Evolutionary conservation across 441 rosid genomes (phyloP).

Genomic region (Erodium trifolium): DNA sequence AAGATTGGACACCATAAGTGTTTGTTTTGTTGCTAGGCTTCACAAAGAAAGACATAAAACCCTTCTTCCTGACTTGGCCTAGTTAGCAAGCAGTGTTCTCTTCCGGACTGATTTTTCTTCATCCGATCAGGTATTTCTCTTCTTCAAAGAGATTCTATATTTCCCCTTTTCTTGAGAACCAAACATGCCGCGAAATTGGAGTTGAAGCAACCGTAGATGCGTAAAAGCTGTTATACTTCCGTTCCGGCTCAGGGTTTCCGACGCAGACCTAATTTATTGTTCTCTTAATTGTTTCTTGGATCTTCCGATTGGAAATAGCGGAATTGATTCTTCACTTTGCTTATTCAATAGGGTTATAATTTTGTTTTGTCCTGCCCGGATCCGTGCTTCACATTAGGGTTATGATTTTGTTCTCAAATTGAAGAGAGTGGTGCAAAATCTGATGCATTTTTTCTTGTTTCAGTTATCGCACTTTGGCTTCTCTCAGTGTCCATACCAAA

Average conservation of each 20-base stretch:
- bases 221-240: no score
- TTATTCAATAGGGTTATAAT: no score
- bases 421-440: not conserved
- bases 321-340: not conserved
- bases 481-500: not conserved
- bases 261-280: not conserved
- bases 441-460: not conserved
- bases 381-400: not conserved
- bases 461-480: not conserved
- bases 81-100: not conserved
- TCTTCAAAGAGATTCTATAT: not conserved
- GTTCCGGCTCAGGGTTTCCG: not conserved
- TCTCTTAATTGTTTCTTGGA: not conserved
- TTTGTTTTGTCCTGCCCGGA: not conserved
- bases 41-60: not conserved
- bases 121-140: not conserved
- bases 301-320: not conserved
- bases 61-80: not conserved
- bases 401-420: not conserved
- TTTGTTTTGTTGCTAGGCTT: no score
- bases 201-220: not conserved
- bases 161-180: not conserved
- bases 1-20: no score
- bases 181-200: not conserved
- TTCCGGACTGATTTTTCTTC: not conserved